phyloP scores from a whole-genome alignment of 1,284 basidiomycete genomes.

The Boletellus sp. region DNA sequence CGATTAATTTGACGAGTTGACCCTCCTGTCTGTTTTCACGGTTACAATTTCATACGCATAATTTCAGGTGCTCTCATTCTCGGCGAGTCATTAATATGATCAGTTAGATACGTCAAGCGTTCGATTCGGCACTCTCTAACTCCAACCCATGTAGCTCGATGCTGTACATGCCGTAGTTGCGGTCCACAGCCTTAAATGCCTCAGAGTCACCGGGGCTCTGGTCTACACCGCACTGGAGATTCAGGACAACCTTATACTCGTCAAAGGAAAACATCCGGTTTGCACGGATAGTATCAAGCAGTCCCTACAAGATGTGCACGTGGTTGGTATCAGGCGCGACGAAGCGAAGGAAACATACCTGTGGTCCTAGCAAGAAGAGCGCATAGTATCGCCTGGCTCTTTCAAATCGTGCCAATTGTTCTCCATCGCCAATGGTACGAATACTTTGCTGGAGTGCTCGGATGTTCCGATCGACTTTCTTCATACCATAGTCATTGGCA shows the following conservation, averaged over 20 bases:
- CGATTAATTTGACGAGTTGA: slow-evolving; percentile 5
- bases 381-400: slow-evolving; percentile 80
- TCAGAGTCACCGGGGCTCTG: slow-evolving; percentile 49
- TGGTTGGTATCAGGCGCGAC: background rate
- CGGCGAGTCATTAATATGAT: slow-evolving; percentile 9
- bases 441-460: slow-evolving; percentile 91
- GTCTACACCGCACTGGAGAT: slow-evolving; percentile 81
- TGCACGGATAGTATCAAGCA: slow-evolving; percentile 67
- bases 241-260: slow-evolving; percentile 87
- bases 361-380: slow-evolving; percentile 70
- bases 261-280: slow-evolving; percentile 77
- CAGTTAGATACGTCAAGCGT: slow-evolving; percentile 24
- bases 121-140: slow-evolving; percentile 46
- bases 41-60: no score
- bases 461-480: slow-evolving; percentile 89
- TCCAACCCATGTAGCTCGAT: slow-evolving; percentile 80
- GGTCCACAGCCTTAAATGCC: slow-evolving; percentile 53
- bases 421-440: slow-evolving; percentile 69
- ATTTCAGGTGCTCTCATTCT: no score
- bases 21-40: no score
- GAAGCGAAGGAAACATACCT: slow-evolving; percentile 44
- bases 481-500: slow-evolving; percentile 77
- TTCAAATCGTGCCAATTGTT: slow-evolving; percentile 67
- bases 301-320: slow-evolving; percentile 46
- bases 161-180: slow-evolving; percentile 74